Evolutionary conservation across 2,329 filamentous ascomycete genomes (phyloP), one percentile per base, ranked within the genome.

Genomic region (Aspergillus niger): DNA sequence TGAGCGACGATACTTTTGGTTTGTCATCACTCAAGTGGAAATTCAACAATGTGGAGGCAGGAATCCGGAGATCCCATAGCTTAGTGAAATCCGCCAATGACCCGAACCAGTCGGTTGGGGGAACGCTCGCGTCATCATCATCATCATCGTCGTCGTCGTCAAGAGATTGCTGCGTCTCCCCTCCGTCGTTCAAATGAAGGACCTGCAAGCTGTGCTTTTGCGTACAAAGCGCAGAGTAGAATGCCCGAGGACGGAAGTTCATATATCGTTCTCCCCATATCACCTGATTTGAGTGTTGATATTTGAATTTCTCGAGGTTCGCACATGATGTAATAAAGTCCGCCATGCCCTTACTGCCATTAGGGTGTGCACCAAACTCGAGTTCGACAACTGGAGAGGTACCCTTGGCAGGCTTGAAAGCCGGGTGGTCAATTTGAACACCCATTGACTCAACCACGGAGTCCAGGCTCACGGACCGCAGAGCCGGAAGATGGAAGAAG

Each of bases 271-370:
- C 50, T 41, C 3, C 30, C 41, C 49, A 59, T 17, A 56, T 43
- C 17, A 44, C 60, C 11, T 48, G 3, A 43, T 61, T 50, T 6
- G 36, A 22, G 49, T 65, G 64, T 39, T 62, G 57, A 20, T 64
- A 65, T 15, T 56, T 48, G 30, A 68, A 65, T 10, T 22, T 10
- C 10, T 65, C 58, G 10, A 68, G 58, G 15, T 61, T 62, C 11
- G 59, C 53, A 20, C 66, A 68, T 0, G 61, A 50, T 1, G 43
- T 59, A 36, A 68, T 58, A 8, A 52, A 57, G 10, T 62, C 50
- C 3, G 17, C 30, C 57, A 67, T 60, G 13, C 63, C 63, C 3
- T 39, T 51, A 3, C 47, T 50, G 36, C 30, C 47, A 26, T 57
- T 57, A 10, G 26, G 11, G 2, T 13, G 1, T 15, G 5, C 13